These are phyloP conservation scores for Vachellia pachyceras DNA, from an alignment of 306 rosid genomes.

Conservation along the genomic window DNA sequence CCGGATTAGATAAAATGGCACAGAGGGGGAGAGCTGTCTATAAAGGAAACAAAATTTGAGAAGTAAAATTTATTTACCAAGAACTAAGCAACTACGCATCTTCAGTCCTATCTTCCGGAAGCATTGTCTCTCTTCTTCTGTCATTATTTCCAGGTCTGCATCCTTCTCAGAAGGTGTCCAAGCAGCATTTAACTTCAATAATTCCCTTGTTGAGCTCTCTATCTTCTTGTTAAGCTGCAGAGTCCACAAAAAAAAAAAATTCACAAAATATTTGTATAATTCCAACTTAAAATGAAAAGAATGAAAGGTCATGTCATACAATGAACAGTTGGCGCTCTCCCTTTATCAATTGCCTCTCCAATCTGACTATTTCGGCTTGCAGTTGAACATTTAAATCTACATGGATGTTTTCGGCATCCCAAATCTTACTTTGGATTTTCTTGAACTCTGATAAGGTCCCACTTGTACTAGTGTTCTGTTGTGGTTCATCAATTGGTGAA, in stretches of 20 bases:
- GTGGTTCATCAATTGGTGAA: conserved; percentile 48
- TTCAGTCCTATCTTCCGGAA: conserved; percentile 68
- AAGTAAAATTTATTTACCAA: conserved; percentile 57
- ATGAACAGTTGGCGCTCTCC: conserved; percentile 61
- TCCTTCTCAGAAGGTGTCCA: conserved; percentile 66
- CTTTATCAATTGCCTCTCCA: conserved; percentile 57
- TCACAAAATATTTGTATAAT: conserved; percentile 8
- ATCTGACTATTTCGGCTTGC: conserved; percentile 65
- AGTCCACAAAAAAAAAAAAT: conserved; percentile 20
- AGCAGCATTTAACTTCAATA: conserved; percentile 63
- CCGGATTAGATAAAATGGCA: conserved; percentile 4
- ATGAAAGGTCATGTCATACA: conserved; percentile 56
- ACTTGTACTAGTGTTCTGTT: conserved; percentile 46
- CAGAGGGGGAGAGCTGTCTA: background rate
- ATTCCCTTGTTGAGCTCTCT: conserved; percentile 59
- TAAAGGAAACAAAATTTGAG: conserved; percentile 14
- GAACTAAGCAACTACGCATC: conserved; percentile 64
- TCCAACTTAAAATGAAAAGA: conserved; percentile 35
- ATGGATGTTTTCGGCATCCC: conserved; percentile 32
- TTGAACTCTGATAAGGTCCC: conserved; percentile 78
- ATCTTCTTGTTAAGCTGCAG: conserved; percentile 73
- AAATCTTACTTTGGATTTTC: conserved; percentile 50
- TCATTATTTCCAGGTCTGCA: conserved; percentile 70
- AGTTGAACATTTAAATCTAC: conserved; percentile 51
- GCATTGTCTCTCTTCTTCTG: conserved; percentile 81